Evolutionary conservation across 768 basidiomycete genomes (phyloP).

Genomic region (Clathrus columnatus): DNA sequence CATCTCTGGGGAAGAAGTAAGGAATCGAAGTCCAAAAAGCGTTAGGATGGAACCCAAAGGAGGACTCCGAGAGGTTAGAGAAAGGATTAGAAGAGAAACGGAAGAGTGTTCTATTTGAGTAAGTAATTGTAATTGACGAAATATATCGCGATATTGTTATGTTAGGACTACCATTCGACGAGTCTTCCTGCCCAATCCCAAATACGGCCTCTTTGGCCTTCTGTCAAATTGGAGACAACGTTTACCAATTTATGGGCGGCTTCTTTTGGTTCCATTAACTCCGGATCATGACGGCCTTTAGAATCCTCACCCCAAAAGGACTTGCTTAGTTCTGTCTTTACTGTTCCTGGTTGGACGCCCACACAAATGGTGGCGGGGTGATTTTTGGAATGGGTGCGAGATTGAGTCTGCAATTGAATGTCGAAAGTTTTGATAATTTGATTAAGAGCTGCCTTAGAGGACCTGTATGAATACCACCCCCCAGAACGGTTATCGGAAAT

Average conservation of each 20-base stretch:
- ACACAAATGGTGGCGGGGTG: constrained; percentile 40
- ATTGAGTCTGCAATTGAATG: constrained; percentile 40
- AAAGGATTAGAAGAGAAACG: constrained; percentile 72
- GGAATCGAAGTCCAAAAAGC: constrained; percentile 61
- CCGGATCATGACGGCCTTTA: constrained; percentile 19
- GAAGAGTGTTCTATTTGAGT: constrained; percentile 27
- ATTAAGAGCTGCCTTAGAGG: constrained; percentile 55
- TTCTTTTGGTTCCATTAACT: constrained; percentile 40
- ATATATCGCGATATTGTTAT: not conserved
- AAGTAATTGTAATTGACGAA: not conserved
- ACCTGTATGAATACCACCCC: constrained; percentile 56
- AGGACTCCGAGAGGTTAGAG: constrained; percentile 69
- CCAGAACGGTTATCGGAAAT: constrained; percentile 49
- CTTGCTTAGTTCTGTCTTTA: constrained; percentile 51
- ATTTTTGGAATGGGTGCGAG: constrained; percentile 13
- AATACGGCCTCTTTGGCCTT: constrained; percentile 37
- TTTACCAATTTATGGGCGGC: constrained; percentile 38
- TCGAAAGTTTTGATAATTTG: constrained; percentile 57
- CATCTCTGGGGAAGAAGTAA: constrained; percentile 52
- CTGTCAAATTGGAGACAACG: constrained; percentile 35
- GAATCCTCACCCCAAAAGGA: constrained; percentile 39
- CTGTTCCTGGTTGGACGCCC: constrained; percentile 52
- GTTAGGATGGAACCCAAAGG: constrained; percentile 60
- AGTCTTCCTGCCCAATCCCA: constrained; percentile 54
- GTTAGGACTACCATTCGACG: constrained; percentile 21